phyloP scores from a whole-genome alignment of 2,329 filamentous ascomycete genomes.

The Atkinsonella hypoxylon region DNA sequence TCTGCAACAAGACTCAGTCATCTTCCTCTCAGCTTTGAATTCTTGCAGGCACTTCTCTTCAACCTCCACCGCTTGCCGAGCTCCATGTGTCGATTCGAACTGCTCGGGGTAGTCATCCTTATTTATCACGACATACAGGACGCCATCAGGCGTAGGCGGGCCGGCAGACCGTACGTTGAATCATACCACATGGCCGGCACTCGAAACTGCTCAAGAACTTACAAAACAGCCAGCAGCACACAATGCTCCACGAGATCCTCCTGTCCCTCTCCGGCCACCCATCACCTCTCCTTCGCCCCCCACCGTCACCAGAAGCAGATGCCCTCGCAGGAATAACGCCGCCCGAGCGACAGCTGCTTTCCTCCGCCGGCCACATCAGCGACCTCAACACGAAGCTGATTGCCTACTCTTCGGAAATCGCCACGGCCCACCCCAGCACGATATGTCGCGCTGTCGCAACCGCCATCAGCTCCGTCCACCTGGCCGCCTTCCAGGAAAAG shows the following conservation, averaged over 20 bases:
- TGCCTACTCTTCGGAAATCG: slow-evolving; percentile 52
- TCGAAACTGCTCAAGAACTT: background rate
- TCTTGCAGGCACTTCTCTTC: too few species aligned
- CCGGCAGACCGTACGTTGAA: slow-evolving; percentile 12
- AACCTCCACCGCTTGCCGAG: background rate
- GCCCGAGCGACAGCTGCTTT: slow-evolving; percentile 71
- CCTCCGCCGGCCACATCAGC: slow-evolving; percentile 65
- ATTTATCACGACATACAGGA: slow-evolving; percentile 31
- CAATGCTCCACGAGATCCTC: slow-evolving; percentile 97
- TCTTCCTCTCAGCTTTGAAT: too few species aligned
- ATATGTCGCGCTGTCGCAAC: slow-evolving; percentile 82
- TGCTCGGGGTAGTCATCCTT: slow-evolving; percentile 37
- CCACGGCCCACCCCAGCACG: slow-evolving; percentile 60
- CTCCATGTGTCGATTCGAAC: slow-evolving; percentile 43
- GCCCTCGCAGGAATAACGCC: slow-evolving; percentile 49
- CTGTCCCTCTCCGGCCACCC: slow-evolving; percentile 90
- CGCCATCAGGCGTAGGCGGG: slow-evolving; percentile 24
- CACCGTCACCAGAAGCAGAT: slow-evolving; percentile 33
- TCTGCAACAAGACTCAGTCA: background rate
- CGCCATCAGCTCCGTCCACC: slow-evolving; percentile 60
- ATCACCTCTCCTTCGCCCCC: slow-evolving; percentile 64
- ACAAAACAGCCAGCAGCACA: background rate
- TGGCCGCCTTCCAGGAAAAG: slow-evolving; percentile 70
- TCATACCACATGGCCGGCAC: slow-evolving; percentile 4
- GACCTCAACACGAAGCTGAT: slow-evolving; percentile 65